Conservation (phyloP, 2,329 filamentous ascomycete species). For the Ascochyta viciae-villosae region DNA sequence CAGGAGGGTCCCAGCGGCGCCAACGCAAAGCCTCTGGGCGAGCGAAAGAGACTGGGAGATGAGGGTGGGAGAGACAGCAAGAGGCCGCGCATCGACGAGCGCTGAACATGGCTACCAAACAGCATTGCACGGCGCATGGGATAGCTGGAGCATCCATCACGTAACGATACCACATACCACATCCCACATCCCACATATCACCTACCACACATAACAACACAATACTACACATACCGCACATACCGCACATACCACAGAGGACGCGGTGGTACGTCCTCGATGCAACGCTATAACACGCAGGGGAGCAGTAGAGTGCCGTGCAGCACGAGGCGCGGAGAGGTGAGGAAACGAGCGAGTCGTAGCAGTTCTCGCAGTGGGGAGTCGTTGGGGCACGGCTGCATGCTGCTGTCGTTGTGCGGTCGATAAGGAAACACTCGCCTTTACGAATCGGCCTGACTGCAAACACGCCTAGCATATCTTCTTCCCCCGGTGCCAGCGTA, state of each 20-base stretch:
- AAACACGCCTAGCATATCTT: constrained; percentile 21
- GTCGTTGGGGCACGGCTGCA: constrained; percentile 25
- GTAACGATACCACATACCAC: background rate
- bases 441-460: constrained; percentile 10
- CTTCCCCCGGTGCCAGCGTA: constrained; percentile 1
- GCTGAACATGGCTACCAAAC: background rate
- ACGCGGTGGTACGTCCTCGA: constrained; percentile 33
- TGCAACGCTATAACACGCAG: constrained; percentile 31
- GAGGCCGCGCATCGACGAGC: constrained; percentile 50
- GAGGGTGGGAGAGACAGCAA: constrained; percentile 53
- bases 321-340: constrained; percentile 29
- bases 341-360: constrained; percentile 21
- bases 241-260: constrained; percentile 24
- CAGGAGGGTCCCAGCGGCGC: constrained; percentile 67
- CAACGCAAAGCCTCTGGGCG: constrained; percentile 74
- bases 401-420: constrained; percentile 17
- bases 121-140: constrained; percentile 21
- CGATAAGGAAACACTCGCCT: constrained; percentile 25
- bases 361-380: constrained; percentile 29
- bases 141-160: constrained; percentile 8
- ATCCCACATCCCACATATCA: too few relatives aligned
- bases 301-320: constrained; percentile 31
- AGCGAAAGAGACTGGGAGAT: constrained; percentile 59
- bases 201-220: too few relatives aligned
- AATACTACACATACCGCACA: too few relatives aligned